These are phyloP conservation scores for Cyberlindnera mississippiensis DNA, from an alignment of 805 yeast genomes.

Conservation along the genomic window DNA sequence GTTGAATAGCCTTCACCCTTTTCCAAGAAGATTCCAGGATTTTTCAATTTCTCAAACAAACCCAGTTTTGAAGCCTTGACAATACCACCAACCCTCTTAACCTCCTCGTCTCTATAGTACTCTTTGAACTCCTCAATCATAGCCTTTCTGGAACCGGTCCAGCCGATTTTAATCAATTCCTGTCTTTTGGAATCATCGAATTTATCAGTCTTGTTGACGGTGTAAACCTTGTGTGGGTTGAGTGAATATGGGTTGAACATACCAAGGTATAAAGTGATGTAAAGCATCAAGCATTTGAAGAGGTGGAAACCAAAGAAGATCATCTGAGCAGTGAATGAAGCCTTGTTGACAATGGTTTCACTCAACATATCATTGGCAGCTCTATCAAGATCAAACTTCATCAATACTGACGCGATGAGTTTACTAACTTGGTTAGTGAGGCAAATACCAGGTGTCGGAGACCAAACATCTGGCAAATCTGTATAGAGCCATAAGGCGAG, in stretches of 20 bases:
- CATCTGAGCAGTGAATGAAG: constrained; percentile 48
- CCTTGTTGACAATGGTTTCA: constrained; percentile 42
- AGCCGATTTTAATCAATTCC: constrained; percentile 65
- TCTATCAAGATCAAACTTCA: constrained; percentile 34
- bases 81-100: constrained; percentile 68
- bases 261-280: constrained; percentile 60
- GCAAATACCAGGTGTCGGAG: constrained; percentile 92
- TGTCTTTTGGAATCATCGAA: constrained; percentile 31
- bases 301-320: constrained; percentile 71
- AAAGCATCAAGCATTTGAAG: constrained; percentile 54
- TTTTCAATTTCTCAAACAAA: constrained; percentile 51
- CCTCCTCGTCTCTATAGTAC: constrained; percentile 57
- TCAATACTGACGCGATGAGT: constrained; percentile 27
- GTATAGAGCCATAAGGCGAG: constrained; percentile 80
- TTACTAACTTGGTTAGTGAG: constrained; percentile 57
- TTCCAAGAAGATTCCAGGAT: constrained; percentile 59
- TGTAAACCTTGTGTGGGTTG: constrained; percentile 33
- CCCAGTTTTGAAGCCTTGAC: constrained; percentile 76
- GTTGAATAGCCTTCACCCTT: constrained; percentile 76
- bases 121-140: constrained; percentile 67
- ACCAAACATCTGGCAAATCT: constrained; percentile 82
- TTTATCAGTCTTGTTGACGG: constrained; percentile 33
- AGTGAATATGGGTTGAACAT: constrained; percentile 70
- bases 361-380: constrained; percentile 42
- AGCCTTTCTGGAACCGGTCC: constrained; percentile 90